Percentiles rank a stretch among this genome's conserved stretches.
Evolutionary conservation across 164 flowering plant genomes (phyloP).

Genomic region (Macadamia tetraphylla): DNA sequence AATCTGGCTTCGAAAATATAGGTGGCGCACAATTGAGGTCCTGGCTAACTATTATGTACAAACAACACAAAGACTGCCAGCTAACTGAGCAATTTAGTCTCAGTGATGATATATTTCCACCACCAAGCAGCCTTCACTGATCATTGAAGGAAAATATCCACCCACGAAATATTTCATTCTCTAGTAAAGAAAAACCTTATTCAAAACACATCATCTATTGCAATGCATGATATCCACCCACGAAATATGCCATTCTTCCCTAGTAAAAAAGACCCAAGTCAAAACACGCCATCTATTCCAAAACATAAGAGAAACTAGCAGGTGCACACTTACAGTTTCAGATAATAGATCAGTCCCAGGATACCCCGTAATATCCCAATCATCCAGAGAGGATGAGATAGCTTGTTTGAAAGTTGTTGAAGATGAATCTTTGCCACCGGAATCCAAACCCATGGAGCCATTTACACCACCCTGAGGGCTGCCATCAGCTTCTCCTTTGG

Average conservation of each 20-base stretch:
- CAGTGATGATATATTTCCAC: too few relatives aligned
- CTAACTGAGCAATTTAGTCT: too few relatives aligned
- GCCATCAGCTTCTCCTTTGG: slow-evolving; percentile 39
- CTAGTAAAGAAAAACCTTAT: background rate
- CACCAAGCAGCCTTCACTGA: too few relatives aligned
- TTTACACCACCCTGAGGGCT: slow-evolving; percentile 34
- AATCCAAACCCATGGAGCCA: slow-evolving; percentile 28
- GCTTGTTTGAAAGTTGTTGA: slow-evolving; percentile 23
- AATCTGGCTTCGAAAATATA: too few relatives aligned
- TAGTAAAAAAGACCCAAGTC: background rate
- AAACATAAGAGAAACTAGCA: background rate
- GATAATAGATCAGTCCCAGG: slow-evolving; percentile 73
- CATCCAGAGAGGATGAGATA: slow-evolving; percentile 30
- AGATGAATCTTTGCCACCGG: slow-evolving; percentile 34
- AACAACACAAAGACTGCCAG: too few relatives aligned
- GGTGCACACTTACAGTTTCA: slow-evolving; percentile 47
- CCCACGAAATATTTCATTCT: too few relatives aligned
- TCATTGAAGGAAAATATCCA: too few relatives aligned
- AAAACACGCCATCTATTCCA: background rate
- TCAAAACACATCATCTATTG: background rate
- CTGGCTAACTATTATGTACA: too few relatives aligned
- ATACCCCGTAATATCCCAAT: slow-evolving; percentile 75
- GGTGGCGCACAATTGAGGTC: too few relatives aligned
- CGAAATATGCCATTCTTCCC: background rate
- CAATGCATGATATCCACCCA: background rate